phyloP scores from a whole-genome alignment of 23 red algal species.

The Gracilaria domingensis region DNA sequence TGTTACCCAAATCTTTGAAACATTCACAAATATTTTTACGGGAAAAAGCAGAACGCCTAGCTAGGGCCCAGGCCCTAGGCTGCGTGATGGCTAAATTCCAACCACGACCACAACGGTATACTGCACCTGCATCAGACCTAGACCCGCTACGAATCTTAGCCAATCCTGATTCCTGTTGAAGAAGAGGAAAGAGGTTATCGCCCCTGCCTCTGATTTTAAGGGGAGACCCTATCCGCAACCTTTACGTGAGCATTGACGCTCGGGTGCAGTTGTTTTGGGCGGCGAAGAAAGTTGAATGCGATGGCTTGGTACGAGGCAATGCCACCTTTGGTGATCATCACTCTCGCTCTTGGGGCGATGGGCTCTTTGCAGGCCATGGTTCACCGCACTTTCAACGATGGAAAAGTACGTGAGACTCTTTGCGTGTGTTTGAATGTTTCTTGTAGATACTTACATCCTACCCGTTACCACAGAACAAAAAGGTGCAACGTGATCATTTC shows the following conservation, averaged over 20 bases:
- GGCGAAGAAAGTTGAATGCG: not conserved
- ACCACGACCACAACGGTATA: too few species aligned
- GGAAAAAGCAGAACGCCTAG: too few species aligned
- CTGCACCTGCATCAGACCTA: too few species aligned
- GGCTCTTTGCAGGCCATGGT: conserved; percentile 64
- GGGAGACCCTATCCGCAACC: not conserved
- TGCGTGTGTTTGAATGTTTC: not conserved
- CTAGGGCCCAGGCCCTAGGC: too few species aligned
- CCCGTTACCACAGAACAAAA: conserved; percentile 42
- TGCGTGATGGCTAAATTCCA: too few species aligned
- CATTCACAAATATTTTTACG: too few species aligned
- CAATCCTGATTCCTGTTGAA: too few species aligned
- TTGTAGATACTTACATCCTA: not conserved
- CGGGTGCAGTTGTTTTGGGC: not conserved
- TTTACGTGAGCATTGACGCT: not conserved
- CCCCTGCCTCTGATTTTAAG: too few species aligned
- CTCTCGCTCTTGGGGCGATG: conserved; percentile 63
- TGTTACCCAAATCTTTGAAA: too few species aligned
- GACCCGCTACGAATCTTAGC: too few species aligned
- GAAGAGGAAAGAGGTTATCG: too few species aligned
- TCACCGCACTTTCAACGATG: conserved; percentile 62
- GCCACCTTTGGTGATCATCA: conserved; percentile 78
- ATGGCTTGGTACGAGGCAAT: conserved; percentile 82
- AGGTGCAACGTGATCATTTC: conserved; percentile 78
- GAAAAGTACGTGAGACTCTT: conserved; percentile 44